A percentile compares a stretch with the other conserved stretches of the same genome.
These are phyloP conservation scores for Centella asiatica DNA, from an alignment of 129 eudicot species.

Conservation along the genomic window DNA sequence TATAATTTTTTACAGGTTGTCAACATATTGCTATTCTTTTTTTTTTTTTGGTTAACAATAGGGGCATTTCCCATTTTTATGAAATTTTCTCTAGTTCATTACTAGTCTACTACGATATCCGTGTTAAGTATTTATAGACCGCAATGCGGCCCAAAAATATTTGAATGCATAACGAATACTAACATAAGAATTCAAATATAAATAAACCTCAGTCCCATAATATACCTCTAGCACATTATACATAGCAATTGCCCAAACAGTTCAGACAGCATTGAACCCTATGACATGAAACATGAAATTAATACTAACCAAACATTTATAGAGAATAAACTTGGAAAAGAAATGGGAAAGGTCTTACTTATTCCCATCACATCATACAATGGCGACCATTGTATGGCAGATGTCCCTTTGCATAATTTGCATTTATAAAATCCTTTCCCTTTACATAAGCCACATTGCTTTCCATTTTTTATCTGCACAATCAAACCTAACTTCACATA, in stretches of 20 bases:
- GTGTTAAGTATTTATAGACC: too few relatives aligned
- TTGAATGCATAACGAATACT: too few relatives aligned
- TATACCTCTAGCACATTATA: slow-evolving; percentile 19
- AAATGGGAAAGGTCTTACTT: slow-evolving; percentile 45
- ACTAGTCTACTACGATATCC: too few relatives aligned
- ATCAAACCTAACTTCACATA: background rate
- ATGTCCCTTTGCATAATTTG: slow-evolving; percentile 64
- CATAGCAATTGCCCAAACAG: slow-evolving; percentile 74
- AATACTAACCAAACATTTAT: background rate
- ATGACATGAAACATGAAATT: background rate
- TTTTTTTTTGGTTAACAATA: too few relatives aligned
- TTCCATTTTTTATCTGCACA: slow-evolving; percentile 30
- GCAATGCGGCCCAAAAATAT: too few relatives aligned
- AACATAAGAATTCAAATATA: too few relatives aligned
- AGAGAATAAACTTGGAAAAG: background rate
- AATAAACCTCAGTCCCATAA: too few relatives aligned
- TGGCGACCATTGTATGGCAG: slow-evolving; percentile 78
- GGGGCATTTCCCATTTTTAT: too few relatives aligned
- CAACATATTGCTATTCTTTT: too few relatives aligned
- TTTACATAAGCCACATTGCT: slow-evolving; percentile 48
- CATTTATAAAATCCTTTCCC: slow-evolving; percentile 63
- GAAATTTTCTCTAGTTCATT: too few relatives aligned
- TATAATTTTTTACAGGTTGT: too few relatives aligned
- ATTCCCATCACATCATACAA: slow-evolving; percentile 81
- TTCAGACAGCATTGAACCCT: slow-evolving; percentile 89